Conservation (phyloP, 192 early-diverging fungal genomes). For the Globomyces pollinis-pini region DNA sequence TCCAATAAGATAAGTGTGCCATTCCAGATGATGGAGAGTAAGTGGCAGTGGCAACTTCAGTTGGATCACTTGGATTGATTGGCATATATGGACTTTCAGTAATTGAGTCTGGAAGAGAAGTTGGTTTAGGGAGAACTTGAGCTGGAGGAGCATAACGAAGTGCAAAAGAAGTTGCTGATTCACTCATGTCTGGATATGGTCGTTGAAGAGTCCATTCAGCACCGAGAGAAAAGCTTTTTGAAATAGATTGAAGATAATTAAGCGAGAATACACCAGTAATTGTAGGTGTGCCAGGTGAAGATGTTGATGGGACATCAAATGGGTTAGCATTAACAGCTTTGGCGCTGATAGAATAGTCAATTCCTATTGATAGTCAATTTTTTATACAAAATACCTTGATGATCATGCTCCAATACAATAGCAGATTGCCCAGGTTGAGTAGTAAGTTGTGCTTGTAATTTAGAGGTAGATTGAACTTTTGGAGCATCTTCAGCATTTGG, state of each 20-base stretch:
- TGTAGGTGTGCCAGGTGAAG: slow-evolving; percentile 12
- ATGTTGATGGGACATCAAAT: slow-evolving; percentile 50
- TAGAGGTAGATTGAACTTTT: slow-evolving; percentile 26
- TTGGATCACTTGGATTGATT: slow-evolving; percentile 43
- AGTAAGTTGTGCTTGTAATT: slow-evolving; percentile 53
- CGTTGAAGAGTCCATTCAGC: slow-evolving; percentile 77
- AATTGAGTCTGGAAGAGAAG: slow-evolving; percentile 36
- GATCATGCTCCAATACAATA: slow-evolving; percentile 89
- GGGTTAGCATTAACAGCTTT: slow-evolving; percentile 96
- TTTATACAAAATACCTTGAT: no score
- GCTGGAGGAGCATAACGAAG: slow-evolving; percentile 32
- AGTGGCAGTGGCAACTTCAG: slow-evolving; percentile 42
- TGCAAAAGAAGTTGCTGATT: slow-evolving; percentile 58
- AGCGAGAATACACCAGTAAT: slow-evolving; percentile 82
- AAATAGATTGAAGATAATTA: slow-evolving; percentile 86
- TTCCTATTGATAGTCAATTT: no score
- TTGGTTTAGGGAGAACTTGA: slow-evolving; percentile 48
- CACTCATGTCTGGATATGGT: slow-evolving; percentile 72
- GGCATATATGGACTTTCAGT: slow-evolving; percentile 39
- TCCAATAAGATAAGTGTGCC: slow-evolving; percentile 80
- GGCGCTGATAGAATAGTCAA: slow-evolving; percentile 79
- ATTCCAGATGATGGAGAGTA: slow-evolving; percentile 40
- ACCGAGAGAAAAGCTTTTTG: slow-evolving; percentile 73
- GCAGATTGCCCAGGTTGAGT: slow-evolving; percentile 75
- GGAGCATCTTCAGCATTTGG: slow-evolving; percentile 17